Evolutionary conservation across 2,329 filamentous ascomycete genomes (phyloP).

Genomic region (Colletotrichum sp.): DNA sequence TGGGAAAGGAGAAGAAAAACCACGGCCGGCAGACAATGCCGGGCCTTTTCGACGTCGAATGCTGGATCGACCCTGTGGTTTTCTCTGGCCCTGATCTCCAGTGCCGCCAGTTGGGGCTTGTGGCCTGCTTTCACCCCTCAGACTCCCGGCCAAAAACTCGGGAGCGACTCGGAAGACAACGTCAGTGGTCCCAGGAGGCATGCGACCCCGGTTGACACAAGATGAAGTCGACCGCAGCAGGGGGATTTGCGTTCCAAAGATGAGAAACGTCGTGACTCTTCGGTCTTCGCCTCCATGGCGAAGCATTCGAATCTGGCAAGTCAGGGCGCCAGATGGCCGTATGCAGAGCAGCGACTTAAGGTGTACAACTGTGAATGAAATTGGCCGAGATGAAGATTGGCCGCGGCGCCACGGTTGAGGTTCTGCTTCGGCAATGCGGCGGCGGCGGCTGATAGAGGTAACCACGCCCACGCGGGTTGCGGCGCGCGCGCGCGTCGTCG

Average conservation of each 20-base stretch:
- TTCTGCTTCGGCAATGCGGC: conserved; percentile 16
- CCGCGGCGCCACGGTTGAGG: conserved; percentile 10
- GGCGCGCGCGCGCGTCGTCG: conserved; percentile 3
- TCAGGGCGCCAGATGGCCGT: background rate
- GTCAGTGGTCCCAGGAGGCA: conserved; percentile 7
- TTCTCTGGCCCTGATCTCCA: conserved; percentile 1
- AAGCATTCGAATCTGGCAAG: conserved; percentile 7
- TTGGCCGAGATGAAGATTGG: conserved; percentile 16
- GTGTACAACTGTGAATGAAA: background rate
- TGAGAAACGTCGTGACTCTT: background rate
- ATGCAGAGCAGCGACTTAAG: background rate
- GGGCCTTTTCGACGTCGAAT: background rate
- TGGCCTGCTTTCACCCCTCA: conserved; percentile 1
- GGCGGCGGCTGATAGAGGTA: conserved; percentile 1
- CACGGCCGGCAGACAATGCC: background rate
- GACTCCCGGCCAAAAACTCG: background rate
- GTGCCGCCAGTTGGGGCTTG: background rate
- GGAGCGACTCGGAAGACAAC: conserved; percentile 12
- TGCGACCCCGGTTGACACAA: conserved; percentile 7
- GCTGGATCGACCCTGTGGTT: background rate
- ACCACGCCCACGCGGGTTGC: conserved; percentile 6
- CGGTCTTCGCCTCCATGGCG: conserved; percentile 8
- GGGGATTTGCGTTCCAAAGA: conserved; percentile 11
- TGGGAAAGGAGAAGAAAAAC: background rate
- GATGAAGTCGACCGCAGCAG: conserved; percentile 9